These are phyloP conservation scores for Leccinum incarnatum DNA, from an alignment of 768 basidiomycete species.

Conservation along the genomic window DNA sequence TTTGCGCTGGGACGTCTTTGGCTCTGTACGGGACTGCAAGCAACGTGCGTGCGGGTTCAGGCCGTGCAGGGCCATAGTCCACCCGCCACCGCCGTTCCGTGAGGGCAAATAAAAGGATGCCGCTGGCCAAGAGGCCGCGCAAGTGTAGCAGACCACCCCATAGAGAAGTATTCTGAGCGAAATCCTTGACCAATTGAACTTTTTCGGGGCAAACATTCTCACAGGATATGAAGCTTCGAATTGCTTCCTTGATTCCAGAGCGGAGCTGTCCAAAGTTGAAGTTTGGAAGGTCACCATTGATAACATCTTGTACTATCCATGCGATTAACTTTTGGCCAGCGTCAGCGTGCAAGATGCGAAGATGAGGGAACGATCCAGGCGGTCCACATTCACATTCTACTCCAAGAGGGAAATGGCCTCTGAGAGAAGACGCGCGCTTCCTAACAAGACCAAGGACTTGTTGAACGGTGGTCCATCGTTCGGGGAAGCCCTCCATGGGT, in stretches of 20 bases:
- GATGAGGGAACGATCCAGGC: constrained; percentile 7
- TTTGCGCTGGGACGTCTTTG: constrained; percentile 31
- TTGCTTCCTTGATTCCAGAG: neutral
- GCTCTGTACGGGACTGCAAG: constrained; percentile 35
- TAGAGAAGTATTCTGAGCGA: neutral
- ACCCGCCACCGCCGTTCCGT: constrained; percentile 33
- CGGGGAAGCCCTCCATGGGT: neutral
- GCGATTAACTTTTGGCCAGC: constrained; percentile 8
- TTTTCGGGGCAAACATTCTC: neutral
- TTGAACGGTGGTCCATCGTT: neutral
- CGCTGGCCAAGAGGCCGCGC: constrained; percentile 31
- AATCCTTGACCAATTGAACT: neutral
- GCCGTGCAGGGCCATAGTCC: constrained; percentile 26
- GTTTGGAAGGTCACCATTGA: neutral
- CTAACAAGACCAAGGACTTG: neutral
- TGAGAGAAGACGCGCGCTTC: neutral
- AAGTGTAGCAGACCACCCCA: constrained; percentile 11
- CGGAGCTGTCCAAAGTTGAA: neutral
- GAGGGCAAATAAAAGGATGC: constrained; percentile 25
- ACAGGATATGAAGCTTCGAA: constrained; percentile 9
- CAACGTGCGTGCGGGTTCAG: constrained; percentile 8
- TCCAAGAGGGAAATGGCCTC: constrained; percentile 5
- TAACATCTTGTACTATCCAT: neutral
- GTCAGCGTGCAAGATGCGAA: constrained; percentile 15
- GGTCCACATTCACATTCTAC: constrained; percentile 6